Evolutionary conservation across 192 early-diverging fungal genomes (phyloP), one percentile per base, ranked within the genome.

Genomic region (Entomortierella beljakovae): DNA sequence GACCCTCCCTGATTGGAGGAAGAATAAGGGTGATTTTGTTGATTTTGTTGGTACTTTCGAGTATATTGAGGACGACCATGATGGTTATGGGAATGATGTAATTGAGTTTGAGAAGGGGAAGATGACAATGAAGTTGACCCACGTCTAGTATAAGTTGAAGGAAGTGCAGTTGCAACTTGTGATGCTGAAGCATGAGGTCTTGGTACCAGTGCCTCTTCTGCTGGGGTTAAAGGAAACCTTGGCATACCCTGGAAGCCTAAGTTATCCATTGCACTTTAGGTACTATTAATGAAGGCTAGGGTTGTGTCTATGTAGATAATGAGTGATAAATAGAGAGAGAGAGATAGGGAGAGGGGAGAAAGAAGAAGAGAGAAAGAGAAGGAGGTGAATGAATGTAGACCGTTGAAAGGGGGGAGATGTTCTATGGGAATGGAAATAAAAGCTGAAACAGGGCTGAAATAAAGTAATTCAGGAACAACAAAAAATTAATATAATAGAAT

Each of bases 151-250:
- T 75, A 75, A 13, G 58, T 35, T 9, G 64, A 43, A 6, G 72
- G 72, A 3, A 75, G 33, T 2, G 72, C 64, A 20, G 54, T 56
- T n/a, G 73, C 73, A 46, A 77, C 73, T 38, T 77, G 73, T 1
- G 73, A 77, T 5, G 64, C 65, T 4, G 73, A 68, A 43, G 73
- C 61, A 20, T 77, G 73, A 1, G 73, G 73, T 1, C 73, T 35
- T 0, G 73, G 73, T 26, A 77, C 28, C 18, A 61, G 66, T 23
- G 73, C 64, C 32, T 77, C 73, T 37, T 77, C 73, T 20, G 73
- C 66, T 0, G 73, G 73, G 48, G 73, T 77, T 20, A 68, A 38
- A 29, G 73, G 60, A 52, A 77, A 57, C 26, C 65, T 33, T 0
- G 73, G 64, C 65, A 77, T 68, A 37, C 73, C 61, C 54, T 68